Evolutionary conservation across 164 flowering plant genomes (phyloP).

Genomic region (Stephania cephalantha): DNA sequence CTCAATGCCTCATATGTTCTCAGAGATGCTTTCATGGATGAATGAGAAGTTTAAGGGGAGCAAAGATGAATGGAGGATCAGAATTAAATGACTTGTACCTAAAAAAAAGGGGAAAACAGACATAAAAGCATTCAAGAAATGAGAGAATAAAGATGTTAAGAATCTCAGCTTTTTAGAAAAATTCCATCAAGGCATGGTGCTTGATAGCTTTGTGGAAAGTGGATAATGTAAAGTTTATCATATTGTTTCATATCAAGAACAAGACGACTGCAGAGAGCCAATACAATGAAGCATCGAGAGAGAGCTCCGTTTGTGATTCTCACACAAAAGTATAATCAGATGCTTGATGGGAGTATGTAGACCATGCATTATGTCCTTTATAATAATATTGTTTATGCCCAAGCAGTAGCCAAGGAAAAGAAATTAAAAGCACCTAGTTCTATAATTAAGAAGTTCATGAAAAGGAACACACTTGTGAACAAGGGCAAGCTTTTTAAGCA

Average conservation of each 20-base stretch:
- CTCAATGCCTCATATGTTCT: not conserved
- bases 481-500: not conserved
- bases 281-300: not conserved
- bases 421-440: not conserved
- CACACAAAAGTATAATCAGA: not conserved
- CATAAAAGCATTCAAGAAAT: not conserved
- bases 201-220: constrained; percentile 1
- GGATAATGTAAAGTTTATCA: not conserved
- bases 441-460: not conserved
- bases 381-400: not conserved
- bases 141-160: constrained; percentile 4
- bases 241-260: not conserved
- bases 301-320: not conserved
- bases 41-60: not conserved
- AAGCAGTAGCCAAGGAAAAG: not conserved
- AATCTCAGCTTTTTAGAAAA: not conserved
- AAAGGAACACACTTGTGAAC: not conserved
- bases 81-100: not conserved
- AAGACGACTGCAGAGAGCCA: not conserved
- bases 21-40: not conserved
- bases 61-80: not conserved
- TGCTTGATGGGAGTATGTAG: not conserved
- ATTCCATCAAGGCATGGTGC: constrained; percentile 1
- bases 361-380: not conserved
- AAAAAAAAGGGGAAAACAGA: not conserved